These are phyloP conservation scores for Trichomonascus vanleenenianus DNA, from an alignment of 805 yeast genomes.

Conservation along the genomic window DNA sequence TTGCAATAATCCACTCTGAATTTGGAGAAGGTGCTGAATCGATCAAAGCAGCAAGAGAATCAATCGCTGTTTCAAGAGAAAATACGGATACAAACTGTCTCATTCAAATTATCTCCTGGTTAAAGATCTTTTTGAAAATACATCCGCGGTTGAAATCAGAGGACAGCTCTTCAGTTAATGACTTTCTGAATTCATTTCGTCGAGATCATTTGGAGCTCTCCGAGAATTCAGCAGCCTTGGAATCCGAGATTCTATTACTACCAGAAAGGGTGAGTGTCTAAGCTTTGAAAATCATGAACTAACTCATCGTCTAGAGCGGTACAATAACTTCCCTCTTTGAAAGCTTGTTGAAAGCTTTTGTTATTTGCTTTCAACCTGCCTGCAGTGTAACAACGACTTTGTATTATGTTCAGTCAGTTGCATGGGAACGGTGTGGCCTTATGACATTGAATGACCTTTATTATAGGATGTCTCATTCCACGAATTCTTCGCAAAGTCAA, in stretches of 20 bases:
- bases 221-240: too few relatives aligned
- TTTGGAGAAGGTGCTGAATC: slow-evolving; percentile 66
- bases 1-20: slow-evolving; percentile 63
- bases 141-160: slow-evolving; percentile 42
- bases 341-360: slow-evolving; percentile 22
- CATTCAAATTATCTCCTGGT: slow-evolving; percentile 48
- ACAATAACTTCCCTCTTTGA: slow-evolving; percentile 33
- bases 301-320: slow-evolving; percentile 12
- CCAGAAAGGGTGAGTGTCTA: too few relatives aligned
- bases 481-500: too few relatives aligned
- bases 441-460: slow-evolving; percentile 4
- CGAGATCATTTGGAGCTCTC: too few relatives aligned
- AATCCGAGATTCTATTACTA: too few relatives aligned
- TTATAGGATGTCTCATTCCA: too few relatives aligned
- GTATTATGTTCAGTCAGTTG: slow-evolving; percentile 9
- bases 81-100: slow-evolving; percentile 67
- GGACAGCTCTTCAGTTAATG: too few relatives aligned
- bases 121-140: slow-evolving; percentile 58
- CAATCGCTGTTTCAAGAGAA: slow-evolving; percentile 81
- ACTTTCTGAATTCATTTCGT: too few relatives aligned
- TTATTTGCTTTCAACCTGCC: slow-evolving; percentile 13
- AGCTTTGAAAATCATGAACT: neutral
- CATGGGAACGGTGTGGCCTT: slow-evolving; percentile 18
- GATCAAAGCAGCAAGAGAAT: slow-evolving; percentile 72
- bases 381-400: slow-evolving; percentile 1